A percentile compares a stretch with the other conserved stretches of the same genome.
These are phyloP conservation scores for Cytospora chrysosperma DNA, from an alignment of 2,329 filamentous ascomycete species.

Conservation along the genomic window DNA sequence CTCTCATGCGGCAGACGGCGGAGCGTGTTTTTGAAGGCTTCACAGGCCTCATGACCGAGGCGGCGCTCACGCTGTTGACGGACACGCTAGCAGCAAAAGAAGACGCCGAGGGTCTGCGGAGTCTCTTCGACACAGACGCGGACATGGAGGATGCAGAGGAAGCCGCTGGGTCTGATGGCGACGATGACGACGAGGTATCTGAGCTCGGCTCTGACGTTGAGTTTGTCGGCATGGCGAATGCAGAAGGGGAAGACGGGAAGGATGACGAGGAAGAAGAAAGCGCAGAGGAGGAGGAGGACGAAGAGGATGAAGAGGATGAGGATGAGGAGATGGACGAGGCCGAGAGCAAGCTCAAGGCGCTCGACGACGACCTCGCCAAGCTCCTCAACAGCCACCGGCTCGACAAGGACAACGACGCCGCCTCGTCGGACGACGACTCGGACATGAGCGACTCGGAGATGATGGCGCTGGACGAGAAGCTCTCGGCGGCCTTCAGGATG, in stretches of 20 bases:
- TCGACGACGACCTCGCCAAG: conserved; percentile 34
- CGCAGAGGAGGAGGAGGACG: conserved; percentile 38
- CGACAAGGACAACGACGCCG: conserved; percentile 57
- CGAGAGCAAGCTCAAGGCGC: conserved; percentile 42
- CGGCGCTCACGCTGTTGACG: conserved; percentile 64
- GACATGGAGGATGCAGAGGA: conserved; percentile 54
- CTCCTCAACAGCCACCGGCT: conserved; percentile 70
- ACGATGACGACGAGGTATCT: conserved; percentile 41
- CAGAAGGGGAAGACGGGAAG: conserved; percentile 34
- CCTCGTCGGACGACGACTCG: conserved; percentile 60
- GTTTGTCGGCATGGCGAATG: conserved; percentile 34
- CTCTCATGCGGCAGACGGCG: conserved; percentile 80
- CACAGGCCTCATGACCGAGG: conserved; percentile 68
- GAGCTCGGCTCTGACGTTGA: conserved; percentile 45
- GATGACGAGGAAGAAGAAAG: conserved; percentile 43
- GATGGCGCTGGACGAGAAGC: conserved; percentile 80
- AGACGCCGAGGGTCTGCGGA: conserved; percentile 77
- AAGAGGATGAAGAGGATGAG: conserved; percentile 42
- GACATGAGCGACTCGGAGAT: conserved; percentile 97
- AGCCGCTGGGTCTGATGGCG: conserved; percentile 42
- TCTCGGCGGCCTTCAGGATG: conserved; percentile 82
- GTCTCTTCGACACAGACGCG: conserved; percentile 73
- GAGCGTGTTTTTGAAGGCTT: conserved; percentile 87
- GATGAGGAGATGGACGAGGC: conserved; percentile 48
- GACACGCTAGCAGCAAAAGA: conserved; percentile 78